A percentile compares a stretch with the other conserved stretches of the same genome.
Evolutionary conservation across 2,329 filamentous ascomycete genomes (phyloP).

Genomic region (Talaromyces atroroseus): DNA sequence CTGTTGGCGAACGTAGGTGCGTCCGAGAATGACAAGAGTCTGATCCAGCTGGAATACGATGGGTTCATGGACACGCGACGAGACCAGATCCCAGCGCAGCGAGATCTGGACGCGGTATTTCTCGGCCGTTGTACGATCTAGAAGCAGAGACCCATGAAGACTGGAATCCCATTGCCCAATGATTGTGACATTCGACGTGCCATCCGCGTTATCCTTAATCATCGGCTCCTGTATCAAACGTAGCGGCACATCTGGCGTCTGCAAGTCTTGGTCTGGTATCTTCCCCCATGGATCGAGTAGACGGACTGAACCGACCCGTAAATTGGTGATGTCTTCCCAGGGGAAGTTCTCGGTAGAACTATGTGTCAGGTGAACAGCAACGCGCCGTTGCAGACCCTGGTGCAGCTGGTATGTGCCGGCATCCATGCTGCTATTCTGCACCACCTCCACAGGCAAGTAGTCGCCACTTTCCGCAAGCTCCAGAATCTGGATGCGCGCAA

Average conservation of each 20-base stretch:
- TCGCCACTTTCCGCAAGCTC: slow-evolving; percentile 88
- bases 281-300: slow-evolving; percentile 82
- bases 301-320: slow-evolving; percentile 75
- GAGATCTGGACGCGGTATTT: slow-evolving; percentile 87
- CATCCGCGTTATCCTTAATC: slow-evolving; percentile 81
- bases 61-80: slow-evolving; percentile 75
- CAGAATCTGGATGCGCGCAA: slow-evolving; percentile 79
- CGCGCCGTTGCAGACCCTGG: slow-evolving; percentile 83
- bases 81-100: slow-evolving; percentile 78
- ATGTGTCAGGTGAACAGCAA: slow-evolving; percentile 84
- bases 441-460: slow-evolving; percentile 87
- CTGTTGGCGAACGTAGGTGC: slow-evolving; percentile 76
- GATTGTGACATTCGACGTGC: slow-evolving; percentile 78
- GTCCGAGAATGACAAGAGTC: slow-evolving; percentile 74
- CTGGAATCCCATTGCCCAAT: slow-evolving; percentile 97
- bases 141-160: slow-evolving; percentile 79
- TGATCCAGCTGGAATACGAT: slow-evolving; percentile 82
- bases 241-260: slow-evolving; percentile 68
- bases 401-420: slow-evolving; percentile 90
- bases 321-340: slow-evolving; percentile 74
- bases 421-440: slow-evolving; percentile 78
- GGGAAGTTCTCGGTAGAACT: slow-evolving; percentile 82
- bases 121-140: slow-evolving; percentile 91
- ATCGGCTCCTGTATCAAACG: slow-evolving; percentile 72
- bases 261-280: slow-evolving; percentile 68